Conservation (phyloP, 768 basidiomycete genomes). For the Pleurotus ostreatus region DNA sequence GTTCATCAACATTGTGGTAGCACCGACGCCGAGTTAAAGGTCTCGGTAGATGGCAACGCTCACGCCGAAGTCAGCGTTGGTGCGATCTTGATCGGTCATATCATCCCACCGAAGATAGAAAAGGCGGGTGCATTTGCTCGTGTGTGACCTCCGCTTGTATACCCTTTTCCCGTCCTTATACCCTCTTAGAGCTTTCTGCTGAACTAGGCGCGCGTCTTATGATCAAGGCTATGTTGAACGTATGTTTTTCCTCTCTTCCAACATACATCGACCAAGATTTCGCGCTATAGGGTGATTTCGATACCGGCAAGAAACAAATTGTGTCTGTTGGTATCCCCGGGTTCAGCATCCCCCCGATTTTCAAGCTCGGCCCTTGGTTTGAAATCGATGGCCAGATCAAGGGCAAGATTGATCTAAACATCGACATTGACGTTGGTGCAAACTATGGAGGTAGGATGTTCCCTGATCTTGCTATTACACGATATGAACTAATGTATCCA, state of each 20-base stretch:
- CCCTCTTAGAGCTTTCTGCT: not conserved
- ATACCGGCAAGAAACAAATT: constrained; percentile 7
- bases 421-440: constrained; percentile 3
- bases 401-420: not conserved
- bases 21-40: not conserved
- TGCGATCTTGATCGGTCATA: constrained; percentile 3
- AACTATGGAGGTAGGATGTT: not conserved
- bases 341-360: not conserved
- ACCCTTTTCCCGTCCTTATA: not conserved
- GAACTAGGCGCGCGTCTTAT: not conserved
- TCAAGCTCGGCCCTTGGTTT: constrained; percentile 5
- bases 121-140: constrained; percentile 5
- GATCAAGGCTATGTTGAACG: constrained; percentile 3
- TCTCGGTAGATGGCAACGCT: not conserved
- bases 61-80: constrained; percentile 3
- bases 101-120: not conserved
- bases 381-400: constrained; percentile 1
- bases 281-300: not conserved
- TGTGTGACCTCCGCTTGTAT: not conserved
- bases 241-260: not conserved
- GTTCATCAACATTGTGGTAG: constrained; percentile 3
- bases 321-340: constrained; percentile 1
- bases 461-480: not conserved
- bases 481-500: not conserved
- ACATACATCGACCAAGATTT: too few relatives aligned